Conservation (phyloP, 2,329 filamentous ascomycete species). For the Cladophialophora chaetospira region DNA sequence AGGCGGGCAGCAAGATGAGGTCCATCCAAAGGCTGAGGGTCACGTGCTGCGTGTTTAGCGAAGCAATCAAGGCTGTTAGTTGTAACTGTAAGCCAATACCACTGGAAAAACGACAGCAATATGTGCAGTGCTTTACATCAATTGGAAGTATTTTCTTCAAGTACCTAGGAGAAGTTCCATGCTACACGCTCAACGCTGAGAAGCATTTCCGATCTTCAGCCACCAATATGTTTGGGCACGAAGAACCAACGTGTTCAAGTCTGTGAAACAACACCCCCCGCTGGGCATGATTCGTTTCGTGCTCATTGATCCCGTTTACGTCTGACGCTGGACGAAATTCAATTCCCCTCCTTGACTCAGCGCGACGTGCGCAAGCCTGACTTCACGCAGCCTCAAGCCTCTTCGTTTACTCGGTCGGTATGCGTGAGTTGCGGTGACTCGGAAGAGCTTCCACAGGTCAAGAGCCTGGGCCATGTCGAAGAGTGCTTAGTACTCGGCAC, state of each 20-base stretch:
- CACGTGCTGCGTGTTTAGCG: too few species aligned
- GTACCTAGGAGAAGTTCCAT: background rate
- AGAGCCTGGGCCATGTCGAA: background rate
- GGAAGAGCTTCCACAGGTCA: background rate
- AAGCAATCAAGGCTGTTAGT: too few species aligned
- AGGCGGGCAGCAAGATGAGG: too few species aligned
- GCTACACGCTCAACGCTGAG: background rate
- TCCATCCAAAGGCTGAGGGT: background rate
- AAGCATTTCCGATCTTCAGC: background rate
- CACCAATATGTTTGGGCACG: constrained; percentile 3
- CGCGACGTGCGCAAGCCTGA: background rate
- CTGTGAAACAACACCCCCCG: constrained; percentile 14
- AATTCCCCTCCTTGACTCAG: background rate
- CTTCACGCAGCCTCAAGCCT: background rate
- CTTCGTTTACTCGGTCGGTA: background rate
- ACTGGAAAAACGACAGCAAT: background rate
- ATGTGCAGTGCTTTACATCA: background rate
- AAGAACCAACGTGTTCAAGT: constrained; percentile 11
- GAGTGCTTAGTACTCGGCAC: constrained; percentile 23
- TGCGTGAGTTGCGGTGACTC: background rate
- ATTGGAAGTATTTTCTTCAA: background rate
- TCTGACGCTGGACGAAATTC: background rate
- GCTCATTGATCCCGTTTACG: constrained; percentile 7
- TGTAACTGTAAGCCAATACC: too few species aligned
- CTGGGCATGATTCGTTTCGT: constrained; percentile 11